Conservation (phyloP, 2,329 filamentous ascomycete species). For the Rhytidhysteron rufulum region DNA sequence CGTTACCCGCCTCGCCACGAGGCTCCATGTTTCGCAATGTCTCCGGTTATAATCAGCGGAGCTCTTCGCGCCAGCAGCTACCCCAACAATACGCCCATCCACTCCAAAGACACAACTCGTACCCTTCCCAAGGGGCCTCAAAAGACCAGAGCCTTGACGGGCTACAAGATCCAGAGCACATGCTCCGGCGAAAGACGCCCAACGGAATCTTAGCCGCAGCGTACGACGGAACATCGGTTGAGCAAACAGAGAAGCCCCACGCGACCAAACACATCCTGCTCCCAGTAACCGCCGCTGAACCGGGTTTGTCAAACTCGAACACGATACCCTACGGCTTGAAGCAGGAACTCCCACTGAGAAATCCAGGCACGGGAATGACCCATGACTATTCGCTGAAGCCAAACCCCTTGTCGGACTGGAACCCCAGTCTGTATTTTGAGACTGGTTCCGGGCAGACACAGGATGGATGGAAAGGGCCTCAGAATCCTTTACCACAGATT, state of each 20-base stretch:
- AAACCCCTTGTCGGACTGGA: conserved; percentile 27
- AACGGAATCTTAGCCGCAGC: conserved; percentile 89
- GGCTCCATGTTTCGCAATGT: conserved; percentile 24
- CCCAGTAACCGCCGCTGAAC: conserved; percentile 50
- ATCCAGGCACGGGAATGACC: conserved; percentile 16
- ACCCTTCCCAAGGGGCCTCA: conserved; percentile 21
- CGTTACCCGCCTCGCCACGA: conserved; percentile 20
- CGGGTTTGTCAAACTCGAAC: conserved; percentile 25
- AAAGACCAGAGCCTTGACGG: conserved; percentile 17
- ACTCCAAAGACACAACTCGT: conserved; percentile 35
- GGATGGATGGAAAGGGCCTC: conserved; percentile 39
- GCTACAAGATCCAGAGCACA: conserved; percentile 60
- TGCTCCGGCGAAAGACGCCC: conserved; percentile 85
- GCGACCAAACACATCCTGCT: conserved; percentile 81
- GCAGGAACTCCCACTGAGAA: conserved; percentile 34
- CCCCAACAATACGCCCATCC: conserved; percentile 39
- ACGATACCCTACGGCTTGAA: conserved; percentile 23
- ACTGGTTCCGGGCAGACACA: conserved; percentile 27
- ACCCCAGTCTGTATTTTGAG: conserved; percentile 32
- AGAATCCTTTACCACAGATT: conserved; percentile 49
- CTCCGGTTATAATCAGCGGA: conserved; percentile 19
- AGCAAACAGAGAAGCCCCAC: conserved; percentile 69
- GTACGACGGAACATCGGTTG: conserved; percentile 78
- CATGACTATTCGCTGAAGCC: conserved; percentile 14
- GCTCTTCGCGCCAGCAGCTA: conserved; percentile 17